phyloP scores from a whole-genome alignment of 2,329 filamentous ascomycete genomes.

The Aspergillus ibericus region DNA sequence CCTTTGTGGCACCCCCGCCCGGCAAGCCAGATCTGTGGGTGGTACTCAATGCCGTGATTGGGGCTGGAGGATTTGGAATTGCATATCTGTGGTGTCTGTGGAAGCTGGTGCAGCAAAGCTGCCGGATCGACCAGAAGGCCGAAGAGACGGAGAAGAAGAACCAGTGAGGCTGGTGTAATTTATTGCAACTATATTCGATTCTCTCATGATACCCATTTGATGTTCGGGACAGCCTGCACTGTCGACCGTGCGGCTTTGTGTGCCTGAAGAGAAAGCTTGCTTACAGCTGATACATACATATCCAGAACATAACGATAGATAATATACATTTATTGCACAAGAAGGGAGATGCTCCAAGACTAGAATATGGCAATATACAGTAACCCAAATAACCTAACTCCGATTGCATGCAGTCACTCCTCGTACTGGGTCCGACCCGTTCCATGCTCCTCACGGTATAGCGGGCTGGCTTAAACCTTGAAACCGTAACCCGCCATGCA shows the following conservation, averaged over 20 bases:
- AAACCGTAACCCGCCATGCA: conserved; percentile 97
- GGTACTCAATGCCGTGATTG: conserved; percentile 83
- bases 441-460: not conserved
- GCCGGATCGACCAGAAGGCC: conserved; percentile 25
- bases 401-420: not conserved
- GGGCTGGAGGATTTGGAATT: conserved; percentile 78
- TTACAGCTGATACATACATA: not conserved
- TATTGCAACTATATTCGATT: conserved; percentile 8
- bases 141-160: conserved; percentile 36
- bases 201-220: conserved; percentile 31
- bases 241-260: not conserved
- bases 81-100: conserved; percentile 92
- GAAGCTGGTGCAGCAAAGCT: conserved; percentile 50
- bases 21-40: conserved; percentile 93
- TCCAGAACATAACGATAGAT: not conserved
- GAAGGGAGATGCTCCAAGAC: conserved; percentile 11
- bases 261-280: not conserved
- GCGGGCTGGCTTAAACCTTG: conserved; percentile 49
- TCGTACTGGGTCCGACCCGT: not conserved
- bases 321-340: conserved; percentile 10
- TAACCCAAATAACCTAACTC: conserved; percentile 15
- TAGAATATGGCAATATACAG: conserved; percentile 16
- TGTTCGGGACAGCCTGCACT: not conserved
- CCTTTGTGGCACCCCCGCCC: conserved; percentile 64
- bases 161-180: conserved; percentile 24